Evolutionary conservation across 2,329 filamentous ascomycete genomes (phyloP).

Genomic region (Colletotrichum somersetense): DNA sequence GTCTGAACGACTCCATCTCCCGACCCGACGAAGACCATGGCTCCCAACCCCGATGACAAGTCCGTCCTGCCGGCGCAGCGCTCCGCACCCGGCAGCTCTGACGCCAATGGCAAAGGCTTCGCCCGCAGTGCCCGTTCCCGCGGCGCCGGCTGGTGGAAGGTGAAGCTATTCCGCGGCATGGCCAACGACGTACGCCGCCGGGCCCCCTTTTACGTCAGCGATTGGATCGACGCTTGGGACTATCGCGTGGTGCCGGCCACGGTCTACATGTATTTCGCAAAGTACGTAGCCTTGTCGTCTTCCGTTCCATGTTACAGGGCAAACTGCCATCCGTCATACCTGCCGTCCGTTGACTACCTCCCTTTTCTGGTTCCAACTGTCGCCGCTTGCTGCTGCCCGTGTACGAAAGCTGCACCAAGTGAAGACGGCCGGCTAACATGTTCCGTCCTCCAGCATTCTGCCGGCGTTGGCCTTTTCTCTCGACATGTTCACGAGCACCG

Average conservation of each 20-base stretch:
- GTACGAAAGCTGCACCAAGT: background rate
- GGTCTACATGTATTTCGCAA: constrained; percentile 95
- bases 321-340: background rate
- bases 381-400: background rate
- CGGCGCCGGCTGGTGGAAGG: constrained; percentile 74
- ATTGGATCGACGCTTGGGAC: constrained; percentile 90
- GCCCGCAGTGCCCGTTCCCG: constrained; percentile 20
- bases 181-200: constrained; percentile 80
- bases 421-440: constrained; percentile 10
- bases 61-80: constrained; percentile 17
- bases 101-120: constrained; percentile 13
- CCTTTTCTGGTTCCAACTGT: background rate
- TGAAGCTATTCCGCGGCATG: constrained; percentile 83
- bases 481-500: constrained; percentile 92
- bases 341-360: background rate
- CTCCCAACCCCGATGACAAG: constrained; percentile 24
- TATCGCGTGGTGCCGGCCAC: constrained; percentile 90
- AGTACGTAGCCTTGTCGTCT: constrained; percentile 64
- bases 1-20: background rate
- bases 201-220: constrained; percentile 82
- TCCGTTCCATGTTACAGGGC: background rate
- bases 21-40: constrained; percentile 14
- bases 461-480: constrained; percentile 90
- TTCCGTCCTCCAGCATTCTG: constrained; percentile 72
- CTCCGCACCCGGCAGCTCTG: constrained; percentile 1